phyloP scores from a whole-genome alignment of 108 stramenopile genomes.

The Conticribra weissflogii region DNA sequence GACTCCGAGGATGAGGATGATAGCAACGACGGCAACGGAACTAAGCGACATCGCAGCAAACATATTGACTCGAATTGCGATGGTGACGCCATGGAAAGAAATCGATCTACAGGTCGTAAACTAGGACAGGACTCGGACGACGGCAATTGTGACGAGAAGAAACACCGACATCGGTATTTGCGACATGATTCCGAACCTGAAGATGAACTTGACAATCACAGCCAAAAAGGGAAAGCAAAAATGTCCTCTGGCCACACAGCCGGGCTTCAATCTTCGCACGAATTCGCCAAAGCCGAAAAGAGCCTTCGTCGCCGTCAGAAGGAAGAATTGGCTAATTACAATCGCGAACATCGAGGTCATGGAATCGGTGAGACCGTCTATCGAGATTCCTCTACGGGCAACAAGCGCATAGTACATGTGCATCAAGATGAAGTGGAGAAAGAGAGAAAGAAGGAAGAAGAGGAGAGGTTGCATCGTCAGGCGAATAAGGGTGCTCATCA shows the following conservation, averaged over 20 bases:
- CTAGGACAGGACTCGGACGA: no score
- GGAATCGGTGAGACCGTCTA: conserved; percentile 83
- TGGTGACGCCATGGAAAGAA: no score
- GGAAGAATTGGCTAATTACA: conserved; percentile 37
- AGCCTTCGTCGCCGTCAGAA: conserved; percentile 51
- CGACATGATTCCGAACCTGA: conserved; percentile 16
- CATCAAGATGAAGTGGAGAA: conserved; percentile 31
- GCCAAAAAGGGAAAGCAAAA: conserved; percentile 22
- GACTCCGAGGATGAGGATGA: conserved; percentile 7
- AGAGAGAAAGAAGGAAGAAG: conserved; percentile 37
- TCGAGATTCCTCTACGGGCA: conserved; percentile 72
- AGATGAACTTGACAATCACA: not conserved
- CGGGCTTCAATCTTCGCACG: conserved; percentile 75
- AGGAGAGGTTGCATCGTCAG: conserved; percentile 46
- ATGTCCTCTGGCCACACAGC: conserved; percentile 85
- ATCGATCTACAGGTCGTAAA: no score
- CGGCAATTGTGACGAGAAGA: no score
- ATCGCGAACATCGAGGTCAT: conserved; percentile 56
- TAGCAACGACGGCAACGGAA: conserved; percentile 2
- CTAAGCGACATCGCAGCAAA: no score
- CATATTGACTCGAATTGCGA: no score
- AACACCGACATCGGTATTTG: no score
- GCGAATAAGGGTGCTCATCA: conserved; percentile 71
- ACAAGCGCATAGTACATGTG: conserved; percentile 31
- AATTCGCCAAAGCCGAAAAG: conserved; percentile 71